These are phyloP conservation scores for Nitzschia putrida DNA, from an alignment of 108 stramenopile genomes.

Conservation along the genomic window DNA sequence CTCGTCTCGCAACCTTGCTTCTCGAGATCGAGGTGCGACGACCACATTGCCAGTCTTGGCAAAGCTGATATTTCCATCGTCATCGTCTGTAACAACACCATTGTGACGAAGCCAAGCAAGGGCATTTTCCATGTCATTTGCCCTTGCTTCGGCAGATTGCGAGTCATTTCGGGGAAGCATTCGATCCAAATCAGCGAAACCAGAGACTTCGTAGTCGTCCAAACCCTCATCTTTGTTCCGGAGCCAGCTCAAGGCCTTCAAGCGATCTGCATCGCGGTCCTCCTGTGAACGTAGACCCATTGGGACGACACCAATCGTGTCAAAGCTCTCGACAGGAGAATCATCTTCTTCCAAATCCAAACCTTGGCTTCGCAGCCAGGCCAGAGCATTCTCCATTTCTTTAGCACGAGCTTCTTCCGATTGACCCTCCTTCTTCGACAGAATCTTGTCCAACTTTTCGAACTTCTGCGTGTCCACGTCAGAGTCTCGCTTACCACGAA, in stretches of 20 bases:
- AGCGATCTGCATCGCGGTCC: slow-evolving; percentile 15
- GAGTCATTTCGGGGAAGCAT: slow-evolving; percentile 21
- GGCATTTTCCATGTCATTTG: slow-evolving; percentile 39
- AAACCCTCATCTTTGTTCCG: slow-evolving; percentile 16
- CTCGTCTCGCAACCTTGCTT: slow-evolving; percentile 31
- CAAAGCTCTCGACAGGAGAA: slow-evolving; percentile 24
- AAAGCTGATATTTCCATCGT: slow-evolving; percentile 18
- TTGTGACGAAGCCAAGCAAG: slow-evolving; percentile 37
- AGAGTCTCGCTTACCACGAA: slow-evolving; percentile 11
- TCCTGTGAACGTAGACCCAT: slow-evolving; percentile 23
- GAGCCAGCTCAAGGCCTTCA: slow-evolving; percentile 43
- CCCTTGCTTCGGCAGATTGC: slow-evolving; percentile 25
- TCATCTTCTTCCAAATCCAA: slow-evolving; percentile 40
- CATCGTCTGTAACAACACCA: slow-evolving; percentile 23
- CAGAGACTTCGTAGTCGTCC: slow-evolving; percentile 12
- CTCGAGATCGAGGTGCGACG: slow-evolving; percentile 11
- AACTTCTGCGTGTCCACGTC: slow-evolving; percentile 17
- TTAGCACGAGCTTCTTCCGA: slow-evolving; percentile 32
- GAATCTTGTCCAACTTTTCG: slow-evolving; percentile 22
- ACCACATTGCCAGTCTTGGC: slow-evolving; percentile 2
- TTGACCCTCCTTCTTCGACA: slow-evolving; percentile 36
- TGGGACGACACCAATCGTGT: slow-evolving; percentile 19
- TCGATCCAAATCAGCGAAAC: slow-evolving; percentile 25
- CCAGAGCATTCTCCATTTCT: slow-evolving; percentile 53
- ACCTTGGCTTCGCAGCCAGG: slow-evolving; percentile 46